Conservation (phyloP, 2,329 filamentous ascomycete species). For the Corinectria fuckeliana region DNA sequence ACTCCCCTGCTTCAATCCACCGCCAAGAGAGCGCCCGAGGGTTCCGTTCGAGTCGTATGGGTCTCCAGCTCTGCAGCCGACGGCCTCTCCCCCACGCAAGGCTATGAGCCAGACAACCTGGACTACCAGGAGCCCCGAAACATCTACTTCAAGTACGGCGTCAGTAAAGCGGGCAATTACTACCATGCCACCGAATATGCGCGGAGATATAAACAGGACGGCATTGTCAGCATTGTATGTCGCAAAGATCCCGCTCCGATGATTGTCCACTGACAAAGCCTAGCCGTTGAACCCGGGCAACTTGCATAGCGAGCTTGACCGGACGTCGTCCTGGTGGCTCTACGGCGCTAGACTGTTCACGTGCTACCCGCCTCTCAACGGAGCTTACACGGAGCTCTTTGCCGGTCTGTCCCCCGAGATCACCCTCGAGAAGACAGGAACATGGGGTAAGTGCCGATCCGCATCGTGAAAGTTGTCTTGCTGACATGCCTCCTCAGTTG, state of each 20-base stretch:
- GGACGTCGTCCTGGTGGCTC: conserved; percentile 32
- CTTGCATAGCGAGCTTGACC: conserved; percentile 33
- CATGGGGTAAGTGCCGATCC: conserved; percentile 34
- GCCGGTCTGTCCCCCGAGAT: conserved; percentile 52
- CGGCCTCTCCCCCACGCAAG: conserved; percentile 26
- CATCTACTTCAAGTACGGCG: conserved; percentile 37
- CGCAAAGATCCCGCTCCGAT: background rate
- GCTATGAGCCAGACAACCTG: conserved; percentile 39
- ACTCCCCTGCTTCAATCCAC: conserved; percentile 46
- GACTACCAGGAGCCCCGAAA: conserved; percentile 35
- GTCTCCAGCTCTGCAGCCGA: conserved; percentile 42
- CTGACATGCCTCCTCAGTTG: conserved; percentile 30
- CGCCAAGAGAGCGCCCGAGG: conserved; percentile 41
- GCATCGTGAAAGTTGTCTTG: background rate
- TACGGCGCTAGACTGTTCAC: conserved; percentile 27
- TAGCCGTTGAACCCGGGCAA: conserved; percentile 36
- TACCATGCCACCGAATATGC: conserved; percentile 42
- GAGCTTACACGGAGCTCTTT: conserved; percentile 57
- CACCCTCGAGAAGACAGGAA: conserved; percentile 45
- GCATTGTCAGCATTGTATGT: conserved; percentile 37
- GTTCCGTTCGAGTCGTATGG: conserved; percentile 41
- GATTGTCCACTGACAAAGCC: background rate
- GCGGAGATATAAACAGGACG: conserved; percentile 35
- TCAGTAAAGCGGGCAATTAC: conserved; percentile 42
- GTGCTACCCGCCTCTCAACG: conserved; percentile 41